Evolutionary conservation across 768 basidiomycete species (phyloP).

Genomic region (Coprinopsis sp.): DNA sequence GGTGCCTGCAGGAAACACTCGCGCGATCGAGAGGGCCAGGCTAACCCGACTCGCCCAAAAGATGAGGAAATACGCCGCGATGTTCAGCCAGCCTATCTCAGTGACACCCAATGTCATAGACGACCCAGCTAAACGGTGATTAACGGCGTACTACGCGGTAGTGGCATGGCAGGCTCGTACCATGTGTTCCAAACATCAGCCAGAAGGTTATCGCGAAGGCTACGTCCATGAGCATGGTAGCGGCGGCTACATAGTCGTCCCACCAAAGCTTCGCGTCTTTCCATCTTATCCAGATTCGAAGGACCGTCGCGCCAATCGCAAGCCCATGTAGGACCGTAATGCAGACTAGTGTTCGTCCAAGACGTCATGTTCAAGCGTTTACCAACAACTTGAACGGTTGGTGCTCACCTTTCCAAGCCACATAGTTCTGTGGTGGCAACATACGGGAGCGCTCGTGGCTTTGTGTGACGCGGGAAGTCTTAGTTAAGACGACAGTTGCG

Average conservation of each 20-base stretch:
- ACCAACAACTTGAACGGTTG: constrained; percentile 1
- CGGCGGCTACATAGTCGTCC: constrained; percentile 19
- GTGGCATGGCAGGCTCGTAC: constrained; percentile 11
- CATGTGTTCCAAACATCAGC: constrained; percentile 4
- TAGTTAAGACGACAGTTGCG: too few relatives aligned
- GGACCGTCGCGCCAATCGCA: constrained; percentile 14
- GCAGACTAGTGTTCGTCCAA: constrained; percentile 11
- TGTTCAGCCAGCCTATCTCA: constrained; percentile 11
- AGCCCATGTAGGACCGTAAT: constrained; percentile 14
- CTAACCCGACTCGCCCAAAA: constrained; percentile 13
- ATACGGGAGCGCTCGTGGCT: too few relatives aligned
- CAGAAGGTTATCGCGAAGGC: constrained; percentile 11
- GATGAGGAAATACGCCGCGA: constrained; percentile 5
- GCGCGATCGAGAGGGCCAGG: constrained; percentile 10
- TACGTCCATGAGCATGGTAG: constrained; percentile 14
- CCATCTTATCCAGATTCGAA: constrained; percentile 16
- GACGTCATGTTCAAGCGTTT: constrained; percentile 11
- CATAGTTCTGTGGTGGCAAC: constrained; percentile 3
- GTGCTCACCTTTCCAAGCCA: constrained; percentile 9
- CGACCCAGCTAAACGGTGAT: background rate
- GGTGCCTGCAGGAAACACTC: constrained; percentile 13
- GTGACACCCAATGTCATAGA: constrained; percentile 2
- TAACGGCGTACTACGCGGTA: background rate
- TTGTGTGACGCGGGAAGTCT: too few relatives aligned
- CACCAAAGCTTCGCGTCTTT: constrained; percentile 17